Conservation (phyloP, 495 filamentous ascomycete species). For the Gamarada debralockiae region DNA sequence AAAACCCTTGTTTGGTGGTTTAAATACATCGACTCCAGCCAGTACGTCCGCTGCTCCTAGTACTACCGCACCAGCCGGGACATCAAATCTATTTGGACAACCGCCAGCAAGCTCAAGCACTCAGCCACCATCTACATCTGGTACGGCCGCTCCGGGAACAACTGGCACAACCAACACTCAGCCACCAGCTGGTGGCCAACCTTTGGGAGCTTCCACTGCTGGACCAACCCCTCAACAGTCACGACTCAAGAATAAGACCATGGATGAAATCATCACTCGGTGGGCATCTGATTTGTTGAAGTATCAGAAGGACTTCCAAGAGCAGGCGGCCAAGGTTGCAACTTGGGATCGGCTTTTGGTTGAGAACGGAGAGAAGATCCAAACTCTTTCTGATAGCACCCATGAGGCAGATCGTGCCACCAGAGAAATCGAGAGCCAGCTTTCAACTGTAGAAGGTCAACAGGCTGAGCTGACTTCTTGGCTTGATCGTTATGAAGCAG, state of each 20-base stretch:
- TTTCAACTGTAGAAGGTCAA: slow-evolving; percentile 81
- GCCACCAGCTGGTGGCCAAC: slow-evolving; percentile 2
- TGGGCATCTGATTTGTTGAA: slow-evolving; percentile 95
- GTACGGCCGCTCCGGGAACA: not conserved
- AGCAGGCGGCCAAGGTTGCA: slow-evolving; percentile 80
- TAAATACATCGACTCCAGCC: slow-evolving; percentile 4
- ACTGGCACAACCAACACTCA: not conserved
- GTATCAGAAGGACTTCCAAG: slow-evolving; percentile 92
- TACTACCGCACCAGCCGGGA: not conserved
- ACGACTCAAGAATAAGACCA: slow-evolving; percentile 93
- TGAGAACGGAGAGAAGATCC: slow-evolving; percentile 87
- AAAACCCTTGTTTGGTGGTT: not conserved
- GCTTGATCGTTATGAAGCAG: slow-evolving; percentile 84
- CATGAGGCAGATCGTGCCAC: slow-evolving; percentile 89
- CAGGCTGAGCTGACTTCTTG: slow-evolving; percentile 82
- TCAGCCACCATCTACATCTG: slow-evolving; percentile 1
- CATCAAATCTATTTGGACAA: not conserved
- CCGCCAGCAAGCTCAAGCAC: not conserved
- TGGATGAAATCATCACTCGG: slow-evolving; percentile 98
- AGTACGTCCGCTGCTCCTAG: slow-evolving; percentile 4
- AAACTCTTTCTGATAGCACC: slow-evolving; percentile 79
- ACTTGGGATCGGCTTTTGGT: slow-evolving; percentile 90
- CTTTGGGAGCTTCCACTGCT: slow-evolving; percentile 55
- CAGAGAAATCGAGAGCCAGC: slow-evolving; percentile 84
- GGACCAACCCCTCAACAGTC: slow-evolving; percentile 80